phyloP scores from a whole-genome alignment of 1,284 basidiomycete species.

The Spongiforma sp. region DNA sequence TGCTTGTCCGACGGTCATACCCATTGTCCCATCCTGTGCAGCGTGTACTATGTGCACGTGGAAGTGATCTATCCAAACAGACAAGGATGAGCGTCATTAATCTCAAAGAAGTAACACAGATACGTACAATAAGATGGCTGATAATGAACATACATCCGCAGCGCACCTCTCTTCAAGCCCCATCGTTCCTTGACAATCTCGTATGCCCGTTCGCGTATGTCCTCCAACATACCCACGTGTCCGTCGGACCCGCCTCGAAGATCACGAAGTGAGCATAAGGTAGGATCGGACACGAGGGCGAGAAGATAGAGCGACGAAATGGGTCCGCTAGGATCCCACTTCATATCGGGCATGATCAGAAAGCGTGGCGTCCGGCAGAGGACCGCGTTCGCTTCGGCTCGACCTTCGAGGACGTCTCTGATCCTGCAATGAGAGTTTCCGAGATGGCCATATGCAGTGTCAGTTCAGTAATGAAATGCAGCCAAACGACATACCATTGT shows the following conservation, averaged over 20 bases:
- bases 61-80: constrained; percentile 71
- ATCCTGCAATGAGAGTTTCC: constrained; percentile 63
- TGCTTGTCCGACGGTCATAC: constrained; percentile 89
- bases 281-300: constrained; percentile 63
- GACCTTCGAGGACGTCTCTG: constrained; percentile 82
- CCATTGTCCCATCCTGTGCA: constrained; percentile 60
- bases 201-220: constrained; percentile 64
- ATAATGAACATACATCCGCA: constrained; percentile 92
- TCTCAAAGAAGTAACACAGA: background rate
- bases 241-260: constrained; percentile 52
- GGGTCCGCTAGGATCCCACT: constrained; percentile 86
- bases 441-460: background rate
- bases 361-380: constrained; percentile 47
- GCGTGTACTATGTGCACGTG: constrained; percentile 94
- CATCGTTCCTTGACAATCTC: constrained; percentile 63
- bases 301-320: constrained; percentile 73
- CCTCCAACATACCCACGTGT: constrained; percentile 74
- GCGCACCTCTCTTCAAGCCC: constrained; percentile 58
- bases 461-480: too few species aligned
- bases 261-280: constrained; percentile 75
- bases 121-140: constrained; percentile 94
- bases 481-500: constrained; percentile 64
- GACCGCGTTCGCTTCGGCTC: constrained; percentile 71
- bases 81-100: background rate
- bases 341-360: constrained; percentile 89